Percentiles rank a stretch among this genome's conserved stretches.
phyloP scores from a whole-genome alignment of 225 moss, liverwort and hornwort genomes.

The Antitrichia curtipendula region DNA sequence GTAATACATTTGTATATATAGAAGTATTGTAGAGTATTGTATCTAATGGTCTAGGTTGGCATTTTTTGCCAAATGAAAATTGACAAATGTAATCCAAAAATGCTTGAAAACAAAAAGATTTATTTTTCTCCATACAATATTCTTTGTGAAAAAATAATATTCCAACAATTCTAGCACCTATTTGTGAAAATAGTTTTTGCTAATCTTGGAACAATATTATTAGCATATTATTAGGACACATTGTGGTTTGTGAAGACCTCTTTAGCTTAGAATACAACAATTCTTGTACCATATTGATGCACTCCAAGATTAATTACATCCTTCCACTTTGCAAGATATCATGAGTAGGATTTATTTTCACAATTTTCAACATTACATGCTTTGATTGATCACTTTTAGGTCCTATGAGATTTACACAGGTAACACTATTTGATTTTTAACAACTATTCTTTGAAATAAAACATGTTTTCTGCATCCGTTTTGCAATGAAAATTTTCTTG shows the following conservation, averaged over 20 bases:
- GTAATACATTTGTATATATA: background rate
- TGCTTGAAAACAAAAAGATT: background rate
- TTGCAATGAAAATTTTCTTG: too few species aligned
- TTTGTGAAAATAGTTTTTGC: background rate
- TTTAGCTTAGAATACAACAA: background rate
- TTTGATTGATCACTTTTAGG: rapidly evolving
- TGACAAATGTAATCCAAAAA: background rate
- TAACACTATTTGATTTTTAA: background rate
- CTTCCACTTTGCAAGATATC: too few species aligned
- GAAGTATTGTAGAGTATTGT: background rate
- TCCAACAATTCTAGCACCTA: rapidly evolving
- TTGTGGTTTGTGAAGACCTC: background rate
- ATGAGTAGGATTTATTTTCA: background rate
- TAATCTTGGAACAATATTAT: rapidly evolving
- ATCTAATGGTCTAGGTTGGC: rapidly evolving
- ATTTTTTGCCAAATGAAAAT: background rate
- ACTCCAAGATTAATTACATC: background rate
- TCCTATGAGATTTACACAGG: rapidly evolving
- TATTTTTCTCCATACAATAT: background rate
- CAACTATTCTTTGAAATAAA: background rate
- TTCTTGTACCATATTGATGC: background rate
- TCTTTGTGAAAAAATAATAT: background rate
- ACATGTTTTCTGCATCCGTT: rapidly evolving
- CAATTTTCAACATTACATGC: background rate
- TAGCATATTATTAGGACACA: background rate